Conservation (phyloP, 1,284 basidiomycete genomes). For the Papiliotrema flavescens region DNA sequence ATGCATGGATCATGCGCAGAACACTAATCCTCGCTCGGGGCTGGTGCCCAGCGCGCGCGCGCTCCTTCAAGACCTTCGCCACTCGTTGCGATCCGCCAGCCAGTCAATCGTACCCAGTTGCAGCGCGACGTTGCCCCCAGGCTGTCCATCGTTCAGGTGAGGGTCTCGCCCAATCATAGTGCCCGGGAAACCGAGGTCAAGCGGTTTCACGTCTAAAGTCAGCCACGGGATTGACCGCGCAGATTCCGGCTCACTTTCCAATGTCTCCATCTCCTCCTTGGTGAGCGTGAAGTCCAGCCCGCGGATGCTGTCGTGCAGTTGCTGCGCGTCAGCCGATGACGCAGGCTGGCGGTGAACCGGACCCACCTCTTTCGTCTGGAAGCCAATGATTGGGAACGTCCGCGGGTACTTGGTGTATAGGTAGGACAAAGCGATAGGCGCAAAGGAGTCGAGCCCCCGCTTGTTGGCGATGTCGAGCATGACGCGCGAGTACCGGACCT, state of each 20-base stretch:
- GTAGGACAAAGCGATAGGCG: slow-evolving; percentile 5
- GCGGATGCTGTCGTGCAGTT: slow-evolving; percentile 34
- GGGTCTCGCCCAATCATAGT: not conserved
- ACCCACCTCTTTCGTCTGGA: slow-evolving; percentile 31
- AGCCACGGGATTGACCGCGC: not conserved
- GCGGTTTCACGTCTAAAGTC: not conserved
- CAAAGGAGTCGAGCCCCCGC: slow-evolving; percentile 1
- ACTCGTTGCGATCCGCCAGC: too few relatives aligned
- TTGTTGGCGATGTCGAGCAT: not conserved
- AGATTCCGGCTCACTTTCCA: slow-evolving; percentile 27
- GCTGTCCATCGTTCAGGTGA: not conserved
- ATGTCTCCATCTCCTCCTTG: slow-evolving; percentile 18
- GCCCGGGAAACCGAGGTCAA: not conserved
- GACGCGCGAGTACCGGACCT: not conserved
- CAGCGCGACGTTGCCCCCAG: not conserved
- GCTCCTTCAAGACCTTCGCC: too few relatives aligned
- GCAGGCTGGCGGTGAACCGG: not conserved
- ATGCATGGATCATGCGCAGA: too few relatives aligned
- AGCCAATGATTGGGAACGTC: slow-evolving; percentile 27
- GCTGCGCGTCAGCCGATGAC: too few relatives aligned
- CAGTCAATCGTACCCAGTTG: not conserved
- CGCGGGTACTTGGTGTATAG: slow-evolving; percentile 12
- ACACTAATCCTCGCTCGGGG: too few relatives aligned
- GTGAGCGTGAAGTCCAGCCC: slow-evolving; percentile 28
- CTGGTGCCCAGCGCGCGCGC: too few relatives aligned